Conservation (phyloP, 31 red algal genomes). For the Porphyra umbilicalis region DNA sequence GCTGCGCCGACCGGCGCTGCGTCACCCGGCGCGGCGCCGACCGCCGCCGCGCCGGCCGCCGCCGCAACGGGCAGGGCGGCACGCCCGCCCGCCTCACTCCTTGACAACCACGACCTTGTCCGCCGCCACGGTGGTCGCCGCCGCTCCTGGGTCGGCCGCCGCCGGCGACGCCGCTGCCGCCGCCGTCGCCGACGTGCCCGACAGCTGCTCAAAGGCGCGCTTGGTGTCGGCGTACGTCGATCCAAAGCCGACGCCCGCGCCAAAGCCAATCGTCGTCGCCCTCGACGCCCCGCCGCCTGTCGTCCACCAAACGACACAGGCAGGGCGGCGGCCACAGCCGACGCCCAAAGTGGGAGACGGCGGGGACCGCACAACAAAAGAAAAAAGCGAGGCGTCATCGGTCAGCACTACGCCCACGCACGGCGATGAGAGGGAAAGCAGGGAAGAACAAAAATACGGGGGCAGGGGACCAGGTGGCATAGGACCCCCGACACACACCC, state of each 20-base stretch:
- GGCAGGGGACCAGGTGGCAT: too few species aligned
- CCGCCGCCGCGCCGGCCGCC: too few species aligned
- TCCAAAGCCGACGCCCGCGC: slow-evolving; percentile 69
- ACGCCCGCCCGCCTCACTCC: too few species aligned
- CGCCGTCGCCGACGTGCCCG: neutral
- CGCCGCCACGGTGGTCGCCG: neutral
- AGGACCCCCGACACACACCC: too few species aligned
- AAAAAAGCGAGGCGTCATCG: neutral
- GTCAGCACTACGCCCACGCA: neutral
- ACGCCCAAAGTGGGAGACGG: neutral
- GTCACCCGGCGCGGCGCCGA: too few species aligned
- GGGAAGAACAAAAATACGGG: neutral
- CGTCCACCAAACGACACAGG: too few species aligned
- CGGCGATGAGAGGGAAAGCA: slow-evolving; percentile 5
- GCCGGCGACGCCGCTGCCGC: neutral
- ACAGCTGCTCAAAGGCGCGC: slow-evolving; percentile 75
- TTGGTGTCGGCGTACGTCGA: slow-evolving; percentile 87
- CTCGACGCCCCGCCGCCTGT: slow-evolving; percentile 55
- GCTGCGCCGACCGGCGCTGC: too few species aligned
- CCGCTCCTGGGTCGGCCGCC: neutral
- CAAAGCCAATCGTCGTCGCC: slow-evolving; percentile 67
- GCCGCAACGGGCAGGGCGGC: too few species aligned
- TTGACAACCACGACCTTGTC: neutral
- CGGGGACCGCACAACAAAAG: neutral
- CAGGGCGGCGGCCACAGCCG: too few species aligned